Conservation (phyloP, 164 flowering plant species). For the Aristolochia contorta region DNA sequence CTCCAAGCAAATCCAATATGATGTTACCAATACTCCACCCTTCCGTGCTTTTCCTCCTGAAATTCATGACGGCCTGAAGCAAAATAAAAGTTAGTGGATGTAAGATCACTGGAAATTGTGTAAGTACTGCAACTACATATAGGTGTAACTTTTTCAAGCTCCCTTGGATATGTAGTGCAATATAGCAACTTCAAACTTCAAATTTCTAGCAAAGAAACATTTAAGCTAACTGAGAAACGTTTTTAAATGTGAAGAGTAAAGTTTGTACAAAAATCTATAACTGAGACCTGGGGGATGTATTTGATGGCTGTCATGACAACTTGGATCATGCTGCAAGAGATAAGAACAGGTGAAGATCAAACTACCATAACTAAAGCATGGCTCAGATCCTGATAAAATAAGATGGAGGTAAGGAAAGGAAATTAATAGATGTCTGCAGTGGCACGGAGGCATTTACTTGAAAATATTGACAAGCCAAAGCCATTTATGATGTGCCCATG, state of each 20-base stretch:
- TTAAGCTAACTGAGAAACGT: too few relatives aligned
- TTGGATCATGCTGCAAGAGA: slow-evolving; percentile 66
- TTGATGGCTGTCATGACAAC: slow-evolving; percentile 82
- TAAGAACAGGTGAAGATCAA: not conserved
- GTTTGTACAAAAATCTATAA: too few relatives aligned
- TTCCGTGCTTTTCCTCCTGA: slow-evolving; percentile 72
- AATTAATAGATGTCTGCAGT: not conserved
- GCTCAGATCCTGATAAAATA: not conserved
- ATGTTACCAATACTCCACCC: slow-evolving; percentile 95
- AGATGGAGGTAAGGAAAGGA: not conserved
- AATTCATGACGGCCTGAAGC: slow-evolving; percentile 73
- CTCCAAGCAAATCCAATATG: slow-evolving; percentile 78
- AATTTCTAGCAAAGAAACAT: too few relatives aligned
- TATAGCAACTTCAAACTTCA: too few relatives aligned
- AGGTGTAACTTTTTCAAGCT: too few relatives aligned
- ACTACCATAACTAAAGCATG: not conserved
- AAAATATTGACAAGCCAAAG: slow-evolving; percentile 75
- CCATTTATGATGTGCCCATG: slow-evolving; percentile 69
- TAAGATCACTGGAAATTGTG: too few relatives aligned
- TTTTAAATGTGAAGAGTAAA: too few relatives aligned
- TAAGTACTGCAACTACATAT: too few relatives aligned
- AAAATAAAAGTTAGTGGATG: not conserved
- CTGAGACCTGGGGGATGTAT: slow-evolving; percentile 81
- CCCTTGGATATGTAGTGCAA: too few relatives aligned
- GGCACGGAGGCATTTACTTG: slow-evolving; percentile 34